Conservation (phyloP, 192 early-diverging fungal species). For the Coemansia sp. region DNA sequence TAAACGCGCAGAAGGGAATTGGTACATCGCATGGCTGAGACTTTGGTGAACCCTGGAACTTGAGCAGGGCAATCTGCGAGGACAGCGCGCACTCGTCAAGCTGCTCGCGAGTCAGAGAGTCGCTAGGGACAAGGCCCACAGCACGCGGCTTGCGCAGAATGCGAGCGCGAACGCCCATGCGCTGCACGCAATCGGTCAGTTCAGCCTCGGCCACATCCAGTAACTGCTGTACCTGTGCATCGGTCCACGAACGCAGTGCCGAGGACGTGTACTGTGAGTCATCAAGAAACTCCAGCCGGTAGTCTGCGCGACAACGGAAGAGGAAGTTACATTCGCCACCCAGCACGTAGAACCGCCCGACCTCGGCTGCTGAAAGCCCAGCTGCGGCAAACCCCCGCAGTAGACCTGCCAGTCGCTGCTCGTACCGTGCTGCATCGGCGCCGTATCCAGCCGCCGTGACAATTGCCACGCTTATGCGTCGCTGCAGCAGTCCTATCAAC, state of each 20-base stretch:
- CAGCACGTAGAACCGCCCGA: slow-evolving; percentile 75
- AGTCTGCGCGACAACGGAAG: slow-evolving; percentile 65
- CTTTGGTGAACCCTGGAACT: slow-evolving; percentile 57
- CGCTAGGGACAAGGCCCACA: slow-evolving; percentile 65
- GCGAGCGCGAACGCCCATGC: slow-evolving; percentile 66
- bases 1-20: slow-evolving; percentile 91
- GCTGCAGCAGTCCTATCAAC: slow-evolving; percentile 66
- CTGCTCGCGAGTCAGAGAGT: slow-evolving; percentile 72
- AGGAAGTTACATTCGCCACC: slow-evolving; percentile 92
- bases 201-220: slow-evolving; percentile 76
- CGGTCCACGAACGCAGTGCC: slow-evolving; percentile 54
- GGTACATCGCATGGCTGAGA: slow-evolving; percentile 55
- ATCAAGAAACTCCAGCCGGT: slow-evolving; percentile 66
- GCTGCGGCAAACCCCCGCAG: slow-evolving; percentile 61
- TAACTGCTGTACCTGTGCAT: slow-evolving; percentile 56
- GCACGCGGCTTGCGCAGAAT: slow-evolving; percentile 79
- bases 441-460: slow-evolving; percentile 92
- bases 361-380: slow-evolving; percentile 49
- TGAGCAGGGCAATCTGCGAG: slow-evolving; percentile 62
- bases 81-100: slow-evolving; percentile 86
- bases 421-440: slow-evolving; percentile 68
- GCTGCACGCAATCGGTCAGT: slow-evolving; percentile 58
- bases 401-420: slow-evolving; percentile 73
- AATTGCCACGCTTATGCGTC: slow-evolving; percentile 71
- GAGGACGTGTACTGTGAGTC: slow-evolving; percentile 36